Base-by-base conservation (phyloP, 2,329 filamentous ascomycete species). In the Sarocladium strictum region DNA sequence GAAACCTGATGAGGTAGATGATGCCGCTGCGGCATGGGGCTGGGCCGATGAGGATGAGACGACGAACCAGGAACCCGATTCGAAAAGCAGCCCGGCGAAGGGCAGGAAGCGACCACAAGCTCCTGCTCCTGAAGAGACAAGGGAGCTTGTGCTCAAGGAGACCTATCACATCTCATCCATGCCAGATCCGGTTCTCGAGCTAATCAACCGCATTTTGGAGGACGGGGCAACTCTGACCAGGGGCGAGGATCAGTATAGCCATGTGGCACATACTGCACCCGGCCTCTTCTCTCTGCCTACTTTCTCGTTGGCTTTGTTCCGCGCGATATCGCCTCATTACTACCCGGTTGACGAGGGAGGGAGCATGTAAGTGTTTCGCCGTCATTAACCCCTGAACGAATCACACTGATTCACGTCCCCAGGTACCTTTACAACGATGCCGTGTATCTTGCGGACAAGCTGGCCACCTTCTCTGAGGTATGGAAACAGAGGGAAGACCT, bases 151-250 rank as follows among this genome's bases (percentile, higher is more conserved):
- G 0, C 72, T 97, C 43, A 87, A 80, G 58, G 94, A 99, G 70
- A 88, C 81, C 1, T 99, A 96, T 68, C 89, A 85, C 56, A 88
- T 96, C 53, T 97, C 93, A 0, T 87, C 88, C 2, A 87, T 97
- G 67, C 93, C 94, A 1, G 86, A 90, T 57, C 82, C 85, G 3
- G 84, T 97, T 12, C 76, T 92, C 19, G 76, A 81, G 17, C 77
- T 89, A 26, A 83, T 93, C 53, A 73, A 76, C 21, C 64, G 74
- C 12, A 77, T 86, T 26, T 67, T 81, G 58, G 79, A 85, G 57
- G 84, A 88, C 59, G 84, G 77, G 1, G 79, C 81, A 10, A 76
- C 74, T 1, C 71, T 93, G 47, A 81, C 82, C 64, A 76, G 38
- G 69, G 80, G 59, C 67, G 71, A 75, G 74, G 70, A 63, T 35